phyloP scores from a whole-genome alignment of 345 rosid genomes.

The Pelargonium nanum region DNA sequence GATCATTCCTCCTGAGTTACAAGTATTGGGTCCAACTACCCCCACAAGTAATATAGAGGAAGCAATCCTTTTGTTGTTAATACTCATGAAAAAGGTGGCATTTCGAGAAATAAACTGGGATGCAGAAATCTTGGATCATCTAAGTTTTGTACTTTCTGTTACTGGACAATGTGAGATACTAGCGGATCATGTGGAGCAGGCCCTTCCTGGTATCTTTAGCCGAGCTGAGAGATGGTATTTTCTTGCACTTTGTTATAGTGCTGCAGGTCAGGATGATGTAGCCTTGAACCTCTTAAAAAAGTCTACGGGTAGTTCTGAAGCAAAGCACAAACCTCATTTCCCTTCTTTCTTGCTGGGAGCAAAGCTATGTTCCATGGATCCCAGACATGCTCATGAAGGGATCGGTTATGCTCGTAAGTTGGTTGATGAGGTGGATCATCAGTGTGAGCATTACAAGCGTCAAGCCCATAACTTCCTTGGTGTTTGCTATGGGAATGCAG shows the following conservation, averaged over 20 bases:
- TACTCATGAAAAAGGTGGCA: slow-evolving; percentile 62
- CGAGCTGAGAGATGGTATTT: slow-evolving; percentile 82
- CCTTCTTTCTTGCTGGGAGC: slow-evolving; percentile 71
- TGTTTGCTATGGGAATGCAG: slow-evolving; percentile 68
- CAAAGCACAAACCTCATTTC: slow-evolving; percentile 40
- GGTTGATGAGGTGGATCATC: slow-evolving; percentile 26
- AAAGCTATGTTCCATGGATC: slow-evolving; percentile 62
- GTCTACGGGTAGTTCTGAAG: slow-evolving; percentile 56
- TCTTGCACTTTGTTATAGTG: slow-evolving; percentile 81
- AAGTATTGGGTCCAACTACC: slow-evolving; percentile 23
- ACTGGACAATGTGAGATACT: slow-evolving; percentile 55
- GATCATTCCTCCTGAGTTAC: slow-evolving; percentile 31
- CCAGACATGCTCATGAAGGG: slow-evolving; percentile 50
- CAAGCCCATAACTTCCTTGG: slow-evolving; percentile 78
- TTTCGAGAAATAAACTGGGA: slow-evolving; percentile 69
- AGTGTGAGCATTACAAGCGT: slow-evolving; percentile 36
- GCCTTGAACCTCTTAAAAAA: slow-evolving; percentile 68
- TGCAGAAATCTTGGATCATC: slow-evolving; percentile 71
- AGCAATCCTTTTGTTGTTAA: slow-evolving; percentile 64
- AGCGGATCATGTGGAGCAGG: slow-evolving; percentile 66
- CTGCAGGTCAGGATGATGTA: slow-evolving; percentile 56
- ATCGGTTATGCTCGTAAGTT: slow-evolving; percentile 46
- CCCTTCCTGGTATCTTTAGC: slow-evolving; percentile 53
- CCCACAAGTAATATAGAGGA: slow-evolving; percentile 58
- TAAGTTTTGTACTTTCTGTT: slow-evolving; percentile 67